Evolutionary conservation across 1,284 basidiomycete species (phyloP).

Genomic region (Kwoniella shivajii): DNA sequence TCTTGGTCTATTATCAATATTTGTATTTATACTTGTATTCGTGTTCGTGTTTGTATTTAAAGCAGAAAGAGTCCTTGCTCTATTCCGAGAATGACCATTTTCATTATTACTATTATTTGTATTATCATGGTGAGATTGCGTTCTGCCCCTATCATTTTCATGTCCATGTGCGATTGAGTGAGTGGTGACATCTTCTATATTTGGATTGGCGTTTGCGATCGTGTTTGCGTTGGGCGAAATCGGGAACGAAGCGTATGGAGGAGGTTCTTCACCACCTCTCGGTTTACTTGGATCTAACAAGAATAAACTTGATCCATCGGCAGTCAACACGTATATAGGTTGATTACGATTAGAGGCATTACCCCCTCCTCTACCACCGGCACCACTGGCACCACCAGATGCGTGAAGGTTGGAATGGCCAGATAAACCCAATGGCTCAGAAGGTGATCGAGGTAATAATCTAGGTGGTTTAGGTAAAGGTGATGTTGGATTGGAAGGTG

Average conservation of each 20-base stretch:
- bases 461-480: conserved; percentile 20
- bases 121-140: too few species aligned
- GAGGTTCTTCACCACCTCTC: conserved; percentile 38
- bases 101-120: not conserved
- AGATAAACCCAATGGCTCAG: conserved; percentile 16
- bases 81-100: conserved; percentile 9
- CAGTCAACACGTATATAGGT: conserved; percentile 49
- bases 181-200: not conserved
- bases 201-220: not conserved
- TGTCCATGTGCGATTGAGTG: not conserved
- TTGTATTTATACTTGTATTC: too few species aligned
- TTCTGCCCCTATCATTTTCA: not conserved
- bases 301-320: conserved; percentile 46
- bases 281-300: conserved; percentile 43
- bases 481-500: conserved; percentile 5
- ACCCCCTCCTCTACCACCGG: not conserved
- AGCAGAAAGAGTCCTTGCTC: conserved; percentile 30
- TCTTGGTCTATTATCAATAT: conserved; percentile 11
- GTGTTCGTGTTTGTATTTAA: not conserved
- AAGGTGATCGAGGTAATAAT: conserved; percentile 22
- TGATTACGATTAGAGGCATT: too few species aligned
- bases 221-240: not conserved
- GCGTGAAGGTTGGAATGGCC: not conserved
- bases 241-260: conserved; percentile 42
- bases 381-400: not conserved